Evolutionary conservation across 257 asterid genomes (phyloP).

Genomic region (Rhazya stricta): DNA sequence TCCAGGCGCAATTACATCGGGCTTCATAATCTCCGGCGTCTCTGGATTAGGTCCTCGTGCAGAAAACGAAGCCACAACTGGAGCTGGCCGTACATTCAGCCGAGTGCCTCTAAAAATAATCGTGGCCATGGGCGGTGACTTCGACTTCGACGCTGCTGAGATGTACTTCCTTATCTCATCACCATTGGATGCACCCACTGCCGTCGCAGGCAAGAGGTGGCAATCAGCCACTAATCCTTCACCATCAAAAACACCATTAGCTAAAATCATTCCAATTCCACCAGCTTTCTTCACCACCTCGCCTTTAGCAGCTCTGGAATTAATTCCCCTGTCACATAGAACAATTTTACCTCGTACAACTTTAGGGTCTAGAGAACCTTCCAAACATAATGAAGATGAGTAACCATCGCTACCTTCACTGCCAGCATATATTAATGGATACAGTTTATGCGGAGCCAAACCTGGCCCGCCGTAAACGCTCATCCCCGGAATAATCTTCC

Average conservation of each 20-base stretch:
- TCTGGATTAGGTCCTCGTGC: slow-evolving; percentile 89
- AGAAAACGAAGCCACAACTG: slow-evolving; percentile 75
- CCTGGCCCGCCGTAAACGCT: slow-evolving; percentile 77
- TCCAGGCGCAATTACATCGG: slow-evolving; percentile 89
- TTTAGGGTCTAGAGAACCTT: slow-evolving; percentile 61
- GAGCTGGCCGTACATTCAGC: slow-evolving; percentile 69
- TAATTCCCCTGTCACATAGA: slow-evolving; percentile 72
- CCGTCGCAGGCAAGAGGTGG: slow-evolving; percentile 78
- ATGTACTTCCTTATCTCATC: slow-evolving; percentile 69
- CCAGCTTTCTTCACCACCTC: slow-evolving; percentile 89
- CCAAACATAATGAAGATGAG: slow-evolving; percentile 70
- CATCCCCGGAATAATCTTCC: slow-evolving; percentile 48
- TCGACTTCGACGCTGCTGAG: slow-evolving; percentile 28
- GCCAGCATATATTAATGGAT: slow-evolving; percentile 77
- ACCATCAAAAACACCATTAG: slow-evolving; percentile 79
- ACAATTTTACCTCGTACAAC: slow-evolving; percentile 62
- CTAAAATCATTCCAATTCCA: slow-evolving; percentile 76
- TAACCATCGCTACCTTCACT: slow-evolving; percentile 72
- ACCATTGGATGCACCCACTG: slow-evolving; percentile 61
- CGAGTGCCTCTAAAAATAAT: slow-evolving; percentile 64
- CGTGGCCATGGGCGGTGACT: slow-evolving; percentile 44
- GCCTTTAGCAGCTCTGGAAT: slow-evolving; percentile 76
- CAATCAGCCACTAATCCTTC: slow-evolving; percentile 83
- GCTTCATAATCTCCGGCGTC: slow-evolving; percentile 77
- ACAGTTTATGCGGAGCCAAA: slow-evolving; percentile 45